Base-by-base conservation (phyloP, 768 basidiomycete genomes). In the Tricholoma hemisulphureum region DNA sequence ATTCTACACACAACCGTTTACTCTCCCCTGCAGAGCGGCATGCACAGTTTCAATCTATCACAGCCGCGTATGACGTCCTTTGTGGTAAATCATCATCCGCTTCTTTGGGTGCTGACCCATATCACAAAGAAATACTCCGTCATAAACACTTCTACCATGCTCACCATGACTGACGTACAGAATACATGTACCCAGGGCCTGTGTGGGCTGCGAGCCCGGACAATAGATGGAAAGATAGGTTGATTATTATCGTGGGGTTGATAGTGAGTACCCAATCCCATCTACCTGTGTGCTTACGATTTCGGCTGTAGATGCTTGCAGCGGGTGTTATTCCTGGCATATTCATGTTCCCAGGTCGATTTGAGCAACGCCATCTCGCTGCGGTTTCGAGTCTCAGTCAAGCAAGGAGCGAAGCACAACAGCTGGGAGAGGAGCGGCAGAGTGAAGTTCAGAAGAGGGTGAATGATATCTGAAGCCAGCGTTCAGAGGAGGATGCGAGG, bases 11-110 rank as follows among this genome's bases (percentile, higher is more conserved):
- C 9, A 75, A 77, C 24, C 76, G 76, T 3, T 55, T 63, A n/a
- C 58, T 84, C 18, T 67, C 81, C 0, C 66, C 81, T 6, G 65
- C 71, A 39, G 69, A 80, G 49, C 79, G 83, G 7, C 86, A 85
- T 57, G 72, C 76, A 6, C 81, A 82, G 2, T 92, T 91, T 62
- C 86, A 85, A 54, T 73, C 81, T 39, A 83, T 91, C 48, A 80
- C 81, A 6, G 74, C 77, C 7, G 86, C 90, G 2, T 92, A 91
- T 60, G 84, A 87, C 43, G 62, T 72, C 21, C 75, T 88, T 3
- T 71, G 80, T 2, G 80, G 80, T 6, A 75, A 67, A 52, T 60
- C 66, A 26, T 13, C 39, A 3, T 34, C 62, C 0, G 68, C 11
- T 21, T 24, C 29, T 11, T 16, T 43, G 8, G 26, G 20, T 29